A percentile compares a stretch with the other conserved stretches of the same genome.
Conservation (phyloP, 176 grass and related monocot genomes). For the Zoysia pacifica region DNA sequence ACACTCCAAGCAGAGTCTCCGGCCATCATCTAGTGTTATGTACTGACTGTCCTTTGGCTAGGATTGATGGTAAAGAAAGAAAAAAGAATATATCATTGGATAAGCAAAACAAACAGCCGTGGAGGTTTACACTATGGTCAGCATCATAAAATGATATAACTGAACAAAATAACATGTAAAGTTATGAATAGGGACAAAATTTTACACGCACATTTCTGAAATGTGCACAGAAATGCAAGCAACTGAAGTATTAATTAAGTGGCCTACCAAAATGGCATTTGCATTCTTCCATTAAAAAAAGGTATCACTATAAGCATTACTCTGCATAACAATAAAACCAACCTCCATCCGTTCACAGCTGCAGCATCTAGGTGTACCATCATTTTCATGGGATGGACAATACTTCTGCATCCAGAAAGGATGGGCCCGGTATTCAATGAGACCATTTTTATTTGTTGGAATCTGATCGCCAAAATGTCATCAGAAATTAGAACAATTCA, state of each 20-base stretch:
- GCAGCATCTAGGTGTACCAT: slow-evolving; percentile 76
- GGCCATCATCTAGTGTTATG: slow-evolving; percentile 81
- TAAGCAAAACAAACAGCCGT: not conserved
- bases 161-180: slow-evolving; percentile 24
- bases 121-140: not conserved
- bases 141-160: slow-evolving; percentile 8
- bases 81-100: slow-evolving; percentile 5
- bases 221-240: slow-evolving; percentile 10
- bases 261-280: slow-evolving; percentile 7
- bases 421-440: slow-evolving; percentile 71
- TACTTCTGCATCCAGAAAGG: slow-evolving; percentile 88
- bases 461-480: slow-evolving; percentile 54
- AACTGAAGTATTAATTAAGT: not conserved
- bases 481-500: slow-evolving; percentile 30
- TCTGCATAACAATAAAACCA: slow-evolving; percentile 21
- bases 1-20: slow-evolving; percentile 83
- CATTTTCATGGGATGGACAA: slow-evolving; percentile 77
- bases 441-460: slow-evolving; percentile 56
- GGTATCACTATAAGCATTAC: not conserved
- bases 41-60: slow-evolving; percentile 69
- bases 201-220: slow-evolving; percentile 15
- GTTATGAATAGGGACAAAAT: slow-evolving; percentile 14
- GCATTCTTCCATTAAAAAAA: not conserved
- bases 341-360: slow-evolving; percentile 91
- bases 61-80: slow-evolving; percentile 17